Percentiles rank a stretch among this genome's conserved stretches.
These are phyloP conservation scores for Suillus occidentalis DNA, from an alignment of 768 basidiomycete species.

Conservation along the genomic window DNA sequence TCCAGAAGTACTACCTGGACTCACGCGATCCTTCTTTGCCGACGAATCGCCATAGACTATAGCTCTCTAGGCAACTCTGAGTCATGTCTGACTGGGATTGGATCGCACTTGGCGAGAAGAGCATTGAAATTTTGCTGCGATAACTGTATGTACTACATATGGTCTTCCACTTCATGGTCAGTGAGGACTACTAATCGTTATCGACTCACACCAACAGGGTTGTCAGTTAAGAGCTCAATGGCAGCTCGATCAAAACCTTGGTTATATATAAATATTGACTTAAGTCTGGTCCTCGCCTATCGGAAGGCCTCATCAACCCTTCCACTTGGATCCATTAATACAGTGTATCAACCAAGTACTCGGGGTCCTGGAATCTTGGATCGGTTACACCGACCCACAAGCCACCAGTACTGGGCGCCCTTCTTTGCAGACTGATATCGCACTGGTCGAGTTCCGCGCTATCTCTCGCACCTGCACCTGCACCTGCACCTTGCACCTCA, in stretches of 20 bases:
- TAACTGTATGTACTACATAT: not conserved
- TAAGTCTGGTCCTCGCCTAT: not conserved
- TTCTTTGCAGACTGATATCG: not conserved
- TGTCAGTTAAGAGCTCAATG: not conserved
- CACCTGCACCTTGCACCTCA: no score
- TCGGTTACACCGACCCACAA: not conserved
- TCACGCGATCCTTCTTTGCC: slow-evolving; percentile 11
- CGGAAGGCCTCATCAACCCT: not conserved
- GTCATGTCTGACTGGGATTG: slow-evolving; percentile 19
- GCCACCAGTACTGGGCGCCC: not conserved
- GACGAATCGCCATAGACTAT: slow-evolving; percentile 7
- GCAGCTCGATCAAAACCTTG: not conserved
- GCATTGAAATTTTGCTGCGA: slow-evolving; percentile 13
- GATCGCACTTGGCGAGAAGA: slow-evolving; percentile 16
- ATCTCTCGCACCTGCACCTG: not conserved
- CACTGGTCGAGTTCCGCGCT: not conserved
- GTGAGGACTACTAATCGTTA: not conserved
- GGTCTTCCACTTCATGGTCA: not conserved
- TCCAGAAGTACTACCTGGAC: slow-evolving; percentile 19
- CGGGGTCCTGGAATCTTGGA: not conserved
- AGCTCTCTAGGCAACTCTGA: slow-evolving; percentile 15
- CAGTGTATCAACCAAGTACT: not conserved
- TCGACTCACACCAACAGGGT: not conserved
- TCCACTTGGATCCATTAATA: not conserved
- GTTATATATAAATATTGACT: not conserved